These are phyloP conservation scores for Trametes cubensis DNA, from an alignment of 768 basidiomycete species.

Conservation along the genomic window DNA sequence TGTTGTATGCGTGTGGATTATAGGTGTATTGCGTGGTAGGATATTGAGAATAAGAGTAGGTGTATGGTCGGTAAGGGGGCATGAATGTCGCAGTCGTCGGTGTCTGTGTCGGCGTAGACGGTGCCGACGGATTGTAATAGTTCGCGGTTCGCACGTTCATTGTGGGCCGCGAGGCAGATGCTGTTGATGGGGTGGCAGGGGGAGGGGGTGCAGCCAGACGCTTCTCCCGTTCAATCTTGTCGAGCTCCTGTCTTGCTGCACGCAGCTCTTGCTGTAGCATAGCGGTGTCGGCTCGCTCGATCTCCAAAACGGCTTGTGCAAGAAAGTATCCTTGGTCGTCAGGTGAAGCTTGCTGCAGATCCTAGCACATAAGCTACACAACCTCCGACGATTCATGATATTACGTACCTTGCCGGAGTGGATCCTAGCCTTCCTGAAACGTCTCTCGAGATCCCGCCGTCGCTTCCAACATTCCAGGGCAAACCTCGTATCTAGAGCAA, in stretches of 20 bases:
- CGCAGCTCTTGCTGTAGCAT: constrained; percentile 62
- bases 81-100: constrained; percentile 33
- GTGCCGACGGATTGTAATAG: constrained; percentile 28
- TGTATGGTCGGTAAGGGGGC: constrained; percentile 31
- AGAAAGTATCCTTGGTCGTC: constrained; percentile 67
- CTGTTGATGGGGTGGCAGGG: constrained; percentile 16
- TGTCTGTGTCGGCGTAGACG: constrained; percentile 38
- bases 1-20: constrained; percentile 22
- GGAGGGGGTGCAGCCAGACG: constrained; percentile 43
- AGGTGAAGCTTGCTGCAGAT: constrained; percentile 56
- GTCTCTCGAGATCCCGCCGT: constrained; percentile 53
- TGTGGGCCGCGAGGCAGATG: constrained; percentile 20
- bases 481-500: constrained; percentile 62
- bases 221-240: constrained; percentile 70
- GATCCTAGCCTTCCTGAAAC: constrained; percentile 58
- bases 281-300: constrained; percentile 64
- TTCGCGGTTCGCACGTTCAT: constrained; percentile 20
- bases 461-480: constrained; percentile 69
- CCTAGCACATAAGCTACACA: constrained; percentile 2
- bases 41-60: constrained; percentile 34
- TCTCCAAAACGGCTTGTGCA: constrained; percentile 64
- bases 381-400: background rate
- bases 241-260: constrained; percentile 62
- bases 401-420: constrained; percentile 60
- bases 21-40: constrained; percentile 31